These are phyloP conservation scores for Phytophthora sp. DNA, from an alignment of 352 stramenopile species.

Conservation along the genomic window DNA sequence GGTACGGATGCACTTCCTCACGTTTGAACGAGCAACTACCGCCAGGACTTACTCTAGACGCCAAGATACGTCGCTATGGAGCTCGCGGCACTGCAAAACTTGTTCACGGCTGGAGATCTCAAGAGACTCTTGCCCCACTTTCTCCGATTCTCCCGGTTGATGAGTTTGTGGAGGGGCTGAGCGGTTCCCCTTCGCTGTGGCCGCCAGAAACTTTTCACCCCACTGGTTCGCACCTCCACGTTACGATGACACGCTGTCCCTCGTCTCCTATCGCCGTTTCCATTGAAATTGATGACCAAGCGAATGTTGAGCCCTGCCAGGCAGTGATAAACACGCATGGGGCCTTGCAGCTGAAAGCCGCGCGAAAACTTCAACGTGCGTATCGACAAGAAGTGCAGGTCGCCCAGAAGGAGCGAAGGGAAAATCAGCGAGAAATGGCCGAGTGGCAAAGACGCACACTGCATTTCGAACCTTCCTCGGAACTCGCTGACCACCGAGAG, in stretches of 20 bases:
- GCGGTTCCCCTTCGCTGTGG: slow-evolving; percentile 60
- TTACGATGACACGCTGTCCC: slow-evolving; percentile 51
- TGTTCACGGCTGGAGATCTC: slow-evolving; percentile 31
- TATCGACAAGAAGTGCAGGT: slow-evolving; percentile 44
- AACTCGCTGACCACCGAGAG: slow-evolving; percentile 19
- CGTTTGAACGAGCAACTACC: slow-evolving; percentile 43
- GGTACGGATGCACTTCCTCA: slow-evolving; percentile 46
- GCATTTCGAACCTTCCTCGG: slow-evolving; percentile 51
- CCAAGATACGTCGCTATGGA: slow-evolving; percentile 62
- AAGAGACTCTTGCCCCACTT: slow-evolving; percentile 19
- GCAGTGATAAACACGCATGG: slow-evolving; percentile 27
- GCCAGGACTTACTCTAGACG: slow-evolving; percentile 45
- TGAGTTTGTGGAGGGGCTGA: slow-evolving; percentile 19
- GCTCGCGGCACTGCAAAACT: slow-evolving; percentile 32
- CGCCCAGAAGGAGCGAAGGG: slow-evolving; percentile 29
- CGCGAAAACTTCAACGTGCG: slow-evolving; percentile 32
- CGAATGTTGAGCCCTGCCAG: slow-evolving; percentile 34
- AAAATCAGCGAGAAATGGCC: slow-evolving; percentile 43
- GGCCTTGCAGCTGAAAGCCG: slow-evolving; percentile 35
- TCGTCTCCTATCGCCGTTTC: slow-evolving; percentile 44
- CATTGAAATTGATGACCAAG: slow-evolving; percentile 13
- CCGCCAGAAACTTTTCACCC: slow-evolving; percentile 53
- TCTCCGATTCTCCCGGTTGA: slow-evolving; percentile 8
- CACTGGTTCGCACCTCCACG: slow-evolving; percentile 37
- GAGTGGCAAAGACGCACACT: slow-evolving; percentile 46